Evolutionary conservation across 169 alveolate genomes (phyloP).

Genomic region (Perkinsus olseni): DNA sequence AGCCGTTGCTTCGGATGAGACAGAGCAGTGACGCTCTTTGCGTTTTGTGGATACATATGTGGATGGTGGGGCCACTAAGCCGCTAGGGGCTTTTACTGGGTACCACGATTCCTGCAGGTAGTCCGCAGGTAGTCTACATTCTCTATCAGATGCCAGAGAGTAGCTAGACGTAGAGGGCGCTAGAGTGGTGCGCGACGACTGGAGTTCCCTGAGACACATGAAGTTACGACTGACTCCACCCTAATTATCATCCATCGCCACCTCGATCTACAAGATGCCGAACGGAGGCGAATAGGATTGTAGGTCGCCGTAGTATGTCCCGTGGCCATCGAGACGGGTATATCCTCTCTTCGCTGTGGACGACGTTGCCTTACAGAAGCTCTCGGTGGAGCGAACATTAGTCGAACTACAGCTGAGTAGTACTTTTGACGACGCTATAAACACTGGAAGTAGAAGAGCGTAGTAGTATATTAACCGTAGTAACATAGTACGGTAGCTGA

Average conservation of each 20-base stretch:
- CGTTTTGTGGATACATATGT: no score
- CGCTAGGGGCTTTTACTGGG: background rate
- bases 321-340: background rate
- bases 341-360: background rate
- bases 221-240: background rate
- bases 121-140: background rate
- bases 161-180: background rate
- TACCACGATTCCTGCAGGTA: background rate
- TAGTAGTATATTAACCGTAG: no score
- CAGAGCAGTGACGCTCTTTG: background rate
- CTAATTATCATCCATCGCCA: background rate
- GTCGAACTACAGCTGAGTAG: no score
- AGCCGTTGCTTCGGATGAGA: background rate
- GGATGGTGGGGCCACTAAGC: background rate
- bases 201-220: background rate
- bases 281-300: background rate
- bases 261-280: background rate
- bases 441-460: no score
- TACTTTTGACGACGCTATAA: no score
- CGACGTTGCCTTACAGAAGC: background rate
- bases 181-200: background rate
- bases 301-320: background rate
- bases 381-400: no score
- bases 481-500: no score
- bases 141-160: background rate